Conservation (phyloP, 2,329 filamentous ascomycete genomes). For the Dactylellina drechsleri region DNA sequence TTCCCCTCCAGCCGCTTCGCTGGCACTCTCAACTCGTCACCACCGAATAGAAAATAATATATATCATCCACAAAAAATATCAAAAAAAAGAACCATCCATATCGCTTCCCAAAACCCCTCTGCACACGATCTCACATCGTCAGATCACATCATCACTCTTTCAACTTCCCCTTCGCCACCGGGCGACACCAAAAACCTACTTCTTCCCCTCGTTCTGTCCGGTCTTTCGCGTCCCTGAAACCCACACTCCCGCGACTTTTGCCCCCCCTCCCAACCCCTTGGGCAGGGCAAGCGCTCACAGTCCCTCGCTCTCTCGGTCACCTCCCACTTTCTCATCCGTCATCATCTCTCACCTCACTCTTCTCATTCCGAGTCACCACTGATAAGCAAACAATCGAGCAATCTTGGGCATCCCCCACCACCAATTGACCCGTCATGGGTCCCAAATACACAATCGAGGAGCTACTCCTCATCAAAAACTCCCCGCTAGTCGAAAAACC, state of each 20-base stretch:
- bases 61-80: too few species aligned
- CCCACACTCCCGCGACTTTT: background rate
- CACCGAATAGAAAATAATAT: slow-evolving; percentile 5
- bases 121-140: background rate
- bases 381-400: slow-evolving; percentile 2
- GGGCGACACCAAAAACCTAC: background rate
- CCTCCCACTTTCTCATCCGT: slow-evolving; percentile 6
- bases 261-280: slow-evolving; percentile 23
- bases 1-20: slow-evolving; percentile 36
- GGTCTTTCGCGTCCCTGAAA: slow-evolving; percentile 45
- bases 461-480: slow-evolving; percentile 64
- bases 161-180: slow-evolving; percentile 7
- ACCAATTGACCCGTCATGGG: slow-evolving; percentile 54
- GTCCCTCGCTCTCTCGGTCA: slow-evolving; percentile 10
- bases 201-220: slow-evolving; percentile 25
- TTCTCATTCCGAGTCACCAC: background rate
- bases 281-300: slow-evolving; percentile 22
- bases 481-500: slow-evolving; percentile 68
- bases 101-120: slow-evolving; percentile 3
- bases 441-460: slow-evolving; percentile 64
- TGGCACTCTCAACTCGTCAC: slow-evolving; percentile 21
- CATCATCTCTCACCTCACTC: slow-evolving; percentile 14
- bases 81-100: slow-evolving; percentile 3
- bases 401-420: slow-evolving; percentile 19
- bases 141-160: background rate